phyloP scores from a whole-genome alignment of 139 green algal species.

The Tetraselmis striata region DNA sequence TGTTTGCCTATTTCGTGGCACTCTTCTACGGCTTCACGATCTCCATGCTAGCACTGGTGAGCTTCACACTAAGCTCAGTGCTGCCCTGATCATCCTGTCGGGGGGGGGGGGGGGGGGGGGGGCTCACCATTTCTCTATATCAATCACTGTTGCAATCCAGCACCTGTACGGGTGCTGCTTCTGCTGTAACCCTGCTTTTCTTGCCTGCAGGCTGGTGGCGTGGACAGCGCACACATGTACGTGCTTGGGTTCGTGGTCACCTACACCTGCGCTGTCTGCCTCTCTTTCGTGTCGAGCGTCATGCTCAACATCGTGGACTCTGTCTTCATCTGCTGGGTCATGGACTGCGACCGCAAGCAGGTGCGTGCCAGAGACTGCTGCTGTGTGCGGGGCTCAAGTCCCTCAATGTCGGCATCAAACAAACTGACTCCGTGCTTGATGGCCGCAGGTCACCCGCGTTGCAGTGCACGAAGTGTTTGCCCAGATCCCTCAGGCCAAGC shows the following conservation, averaged over 20 bases:
- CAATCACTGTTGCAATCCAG: neutral
- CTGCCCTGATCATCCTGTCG: too few species aligned
- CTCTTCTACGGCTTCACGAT: neutral
- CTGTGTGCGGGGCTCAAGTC: too few species aligned
- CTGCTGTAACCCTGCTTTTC: neutral
- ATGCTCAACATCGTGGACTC: neutral
- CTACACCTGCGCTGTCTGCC: neutral
- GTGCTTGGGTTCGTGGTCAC: neutral
- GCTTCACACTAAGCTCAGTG: too few species aligned
- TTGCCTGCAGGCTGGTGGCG: neutral
- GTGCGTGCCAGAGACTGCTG: too few species aligned
- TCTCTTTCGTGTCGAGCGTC: neutral
- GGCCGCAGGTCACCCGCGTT: neutral
- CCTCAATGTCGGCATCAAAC: too few species aligned
- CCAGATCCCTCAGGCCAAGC: neutral
- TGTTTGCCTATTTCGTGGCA: neutral
- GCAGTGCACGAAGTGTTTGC: neutral
- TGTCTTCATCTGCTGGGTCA: neutral
- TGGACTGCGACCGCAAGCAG: conserved; percentile 1
- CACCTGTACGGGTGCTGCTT: neutral
- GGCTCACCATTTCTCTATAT: too few species aligned
- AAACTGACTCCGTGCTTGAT: too few species aligned
- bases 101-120: too few species aligned
- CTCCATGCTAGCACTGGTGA: neutral
- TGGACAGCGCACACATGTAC: neutral